Base-by-base conservation (phyloP, 345 rosid species). In the Ceriops zippeliana region DNA sequence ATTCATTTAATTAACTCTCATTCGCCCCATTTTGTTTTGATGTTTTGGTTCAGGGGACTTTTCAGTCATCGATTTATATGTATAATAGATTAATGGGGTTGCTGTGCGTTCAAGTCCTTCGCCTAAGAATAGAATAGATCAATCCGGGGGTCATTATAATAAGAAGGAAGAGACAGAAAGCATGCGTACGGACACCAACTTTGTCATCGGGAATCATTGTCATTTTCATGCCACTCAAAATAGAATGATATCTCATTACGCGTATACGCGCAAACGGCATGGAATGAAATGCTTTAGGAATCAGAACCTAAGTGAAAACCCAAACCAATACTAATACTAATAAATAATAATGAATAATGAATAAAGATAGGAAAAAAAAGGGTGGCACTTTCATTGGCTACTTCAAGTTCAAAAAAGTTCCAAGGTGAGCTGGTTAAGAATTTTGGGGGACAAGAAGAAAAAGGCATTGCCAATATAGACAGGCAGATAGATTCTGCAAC, bases 241-340 rank as follows among this genome's bases (percentile, higher is more conserved):
- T 32, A 58, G 52, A 52, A 65, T 62, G 69, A 66, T 58, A 78
- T 78, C 66, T 24, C 61, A 46, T 46, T 37, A 58, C 58, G 24
- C 68, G 49, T 57, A 53, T 37, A 58, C 58, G 24, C 68, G 49
- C 49, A 52, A 2, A 63, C 46, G 64, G 58, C 9, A 58, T 22
- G 4, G 32, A 42, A 38, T 11, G 5, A 34, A 62, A 56, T 53
- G 53, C 60, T 54, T 35, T 21, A 11, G 35, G 58, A 42, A 42
- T 42, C 15, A 42, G 49, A 42, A 59, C 70, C 73, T 63, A 54
- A 17, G 6, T 19, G 42, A n/a, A 17, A 54, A 24, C 46, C 59
- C 7, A 21, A 22, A 10, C 26, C 26, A 24, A 24, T 24, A 24
- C 26, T 24, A 24, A 24, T 24, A 24, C 24, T 22, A 22, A 22